Evolutionary conservation across 495 filamentous ascomycete genomes (phyloP).

Genomic region (Xylaria palmicola): DNA sequence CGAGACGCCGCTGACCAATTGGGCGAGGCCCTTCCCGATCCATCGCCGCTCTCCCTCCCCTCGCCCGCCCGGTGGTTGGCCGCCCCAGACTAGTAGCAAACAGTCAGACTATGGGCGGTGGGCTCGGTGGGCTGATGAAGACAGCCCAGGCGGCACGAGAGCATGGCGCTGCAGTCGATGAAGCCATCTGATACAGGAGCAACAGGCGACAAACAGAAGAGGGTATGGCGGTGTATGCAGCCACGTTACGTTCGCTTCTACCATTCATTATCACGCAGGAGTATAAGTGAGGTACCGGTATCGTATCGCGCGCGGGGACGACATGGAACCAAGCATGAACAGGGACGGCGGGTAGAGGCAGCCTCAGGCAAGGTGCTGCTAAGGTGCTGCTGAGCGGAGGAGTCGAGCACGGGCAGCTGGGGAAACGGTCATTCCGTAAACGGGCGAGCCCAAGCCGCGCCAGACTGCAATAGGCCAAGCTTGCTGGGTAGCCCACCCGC

Average conservation of each 20-base stretch:
- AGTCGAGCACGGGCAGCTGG: background rate
- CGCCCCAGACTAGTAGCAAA: background rate
- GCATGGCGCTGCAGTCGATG: slow-evolving; percentile 2
- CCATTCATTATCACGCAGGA: background rate
- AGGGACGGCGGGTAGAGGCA: background rate
- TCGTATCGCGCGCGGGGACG: background rate
- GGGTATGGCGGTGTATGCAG: slow-evolving; percentile 5
- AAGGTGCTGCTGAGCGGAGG: background rate
- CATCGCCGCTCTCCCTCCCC: background rate
- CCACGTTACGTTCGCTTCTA: slow-evolving; percentile 13
- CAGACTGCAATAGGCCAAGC: slow-evolving; percentile 8
- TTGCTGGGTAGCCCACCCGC: background rate
- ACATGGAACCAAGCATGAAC: background rate
- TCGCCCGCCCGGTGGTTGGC: background rate
- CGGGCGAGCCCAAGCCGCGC: background rate
- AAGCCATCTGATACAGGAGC: background rate
- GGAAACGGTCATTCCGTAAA: background rate
- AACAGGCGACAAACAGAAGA: slow-evolving; percentile 7
- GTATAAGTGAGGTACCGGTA: background rate
- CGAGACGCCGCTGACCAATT: background rate
- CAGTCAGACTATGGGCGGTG: too few species aligned
- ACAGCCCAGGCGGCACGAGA: background rate
- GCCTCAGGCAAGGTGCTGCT: background rate
- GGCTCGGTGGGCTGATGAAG: slow-evolving; percentile 6
- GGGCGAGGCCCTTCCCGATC: background rate